Evolutionary conservation across 2,329 filamentous ascomycete genomes (phyloP), one percentile per base, ranked within the genome.

Genomic region (Aspergillus viridinutans): DNA sequence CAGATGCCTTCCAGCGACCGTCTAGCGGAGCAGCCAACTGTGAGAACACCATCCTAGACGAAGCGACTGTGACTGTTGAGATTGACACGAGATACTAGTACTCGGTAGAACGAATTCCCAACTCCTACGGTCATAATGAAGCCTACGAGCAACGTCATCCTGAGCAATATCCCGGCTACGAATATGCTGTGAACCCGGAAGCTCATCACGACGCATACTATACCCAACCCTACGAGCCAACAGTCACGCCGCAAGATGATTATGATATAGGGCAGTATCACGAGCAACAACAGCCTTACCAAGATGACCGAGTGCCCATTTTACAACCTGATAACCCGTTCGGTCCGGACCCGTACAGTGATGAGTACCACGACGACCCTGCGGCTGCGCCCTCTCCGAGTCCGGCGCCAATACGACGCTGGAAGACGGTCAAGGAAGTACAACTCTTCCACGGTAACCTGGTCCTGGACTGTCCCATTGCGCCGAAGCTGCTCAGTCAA

Each of bases 401-500:
- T 63, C 83, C 80, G 55, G 83, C 79, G 61, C 83, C 80, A 3
- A 86, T 97, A 64, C 88, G 90, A 73, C 84, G 94, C 72, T 97
- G 91, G 90, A 99, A 97, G 81, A 99, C 94, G 0, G 93, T 99
- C 50, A 99, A 97, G 77, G 91, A 97, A 78, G 93, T 99, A n/a
- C 87, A 95, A 67, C 78, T 99, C 53, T 99, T 96, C 81, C 89
- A 95, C 64, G 94, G 94, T 62, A 99, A 99, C 76, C 83, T 99
- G 67, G 92, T 99, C 40, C 86, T 99, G 3, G 94, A 99, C 74
- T 99, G 94, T 71, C 94, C 94, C 0, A 90, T 99, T 57, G 93
- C 94, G 0, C 93, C 94, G 0, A 85, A 88, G 67, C 80, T 99
- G 47, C 79, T 99, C 48, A 92, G 89, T 69, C 90, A 96, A 71